Percentiles rank a stretch among this genome's conserved stretches.
phyloP scores from a whole-genome alignment of 345 rosid genomes.

The Eucalyptus grandis region DNA sequence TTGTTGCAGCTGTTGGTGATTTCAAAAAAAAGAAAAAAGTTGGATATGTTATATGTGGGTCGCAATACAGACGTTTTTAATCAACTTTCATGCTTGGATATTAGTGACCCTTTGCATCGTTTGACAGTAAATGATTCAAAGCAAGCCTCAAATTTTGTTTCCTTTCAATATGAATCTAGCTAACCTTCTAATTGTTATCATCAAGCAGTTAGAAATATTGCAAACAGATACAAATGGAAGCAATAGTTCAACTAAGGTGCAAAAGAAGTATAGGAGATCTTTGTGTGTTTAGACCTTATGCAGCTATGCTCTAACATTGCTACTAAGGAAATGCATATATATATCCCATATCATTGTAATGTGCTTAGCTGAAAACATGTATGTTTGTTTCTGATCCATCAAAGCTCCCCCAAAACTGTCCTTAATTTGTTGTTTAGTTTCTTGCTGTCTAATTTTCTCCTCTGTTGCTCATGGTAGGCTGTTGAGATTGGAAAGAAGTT shows the following conservation, averaged over 20 bases:
- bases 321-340: background rate
- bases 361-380: background rate
- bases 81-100: background rate
- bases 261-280: background rate
- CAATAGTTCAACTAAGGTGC: background rate
- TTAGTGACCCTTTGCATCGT: background rate
- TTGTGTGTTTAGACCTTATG: background rate
- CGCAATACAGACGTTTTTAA: background rate
- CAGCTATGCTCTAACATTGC: background rate
- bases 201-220: background rate
- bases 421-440: background rate
- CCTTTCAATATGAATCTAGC: background rate
- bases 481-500: slow-evolving; percentile 61
- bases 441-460: background rate
- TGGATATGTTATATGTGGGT: background rate
- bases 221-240: background rate
- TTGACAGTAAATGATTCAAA: background rate
- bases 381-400: background rate
- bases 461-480: slow-evolving; percentile 25
- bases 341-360: background rate
- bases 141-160: background rate
- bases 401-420: background rate
- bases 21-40: background rate
- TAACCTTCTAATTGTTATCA: background rate
- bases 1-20: background rate